Evolutionary conservation across 2,329 filamentous ascomycete genomes (phyloP), one percentile per base, ranked within the genome.

Genomic region (Periconia macrospinosa): DNA sequence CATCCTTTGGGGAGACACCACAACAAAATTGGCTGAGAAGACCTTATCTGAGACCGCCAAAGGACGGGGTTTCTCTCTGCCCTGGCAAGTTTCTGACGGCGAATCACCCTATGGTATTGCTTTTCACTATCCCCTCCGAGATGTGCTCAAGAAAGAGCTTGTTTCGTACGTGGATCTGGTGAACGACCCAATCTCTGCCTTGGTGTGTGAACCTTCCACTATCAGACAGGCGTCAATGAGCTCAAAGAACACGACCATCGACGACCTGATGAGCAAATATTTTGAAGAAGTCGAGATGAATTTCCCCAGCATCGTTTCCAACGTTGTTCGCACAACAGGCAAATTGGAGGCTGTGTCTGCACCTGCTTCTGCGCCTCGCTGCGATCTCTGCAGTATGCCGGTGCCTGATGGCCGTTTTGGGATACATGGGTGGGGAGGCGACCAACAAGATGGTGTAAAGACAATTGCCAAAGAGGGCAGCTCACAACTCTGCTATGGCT

Each of bases 261-360:
- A 97, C 68, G 88, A 92, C 62, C 83, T 99, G 50, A 92, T 97
- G 87, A 78, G 82, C 53, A 87, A 91, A 53, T 99, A 97, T 72
- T 96, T 99, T 67, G 84, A 86, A 60, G 88, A 86, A 41, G 91
- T 96, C 15, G 92, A 96, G 70, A 84, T 86, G 60, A 89, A 88
- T 54, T 97, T 95, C 67, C 90, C 92, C 2, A 91, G 90, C 51
- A 91, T 97, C 52, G 92, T 99, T 61, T 89, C 92, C 30, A 99
- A 99, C 70, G 94, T 99, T 10, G 93, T 97, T 6, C 86, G 91
- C 57, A 99, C 93, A 33, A 88, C 90, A n/a, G 87, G 86, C 48
- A 96, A 95, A 75, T 80, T 97, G 41, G 79, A 86, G 44, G 76
- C 84, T 23, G 70, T 78, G 0, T 62, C 76, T 19, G 63, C 62